Evolutionary conservation across 2,329 filamentous ascomycete species (phyloP), one percentile per base, ranked within the genome.

Genomic region (Penicillium sp.): DNA sequence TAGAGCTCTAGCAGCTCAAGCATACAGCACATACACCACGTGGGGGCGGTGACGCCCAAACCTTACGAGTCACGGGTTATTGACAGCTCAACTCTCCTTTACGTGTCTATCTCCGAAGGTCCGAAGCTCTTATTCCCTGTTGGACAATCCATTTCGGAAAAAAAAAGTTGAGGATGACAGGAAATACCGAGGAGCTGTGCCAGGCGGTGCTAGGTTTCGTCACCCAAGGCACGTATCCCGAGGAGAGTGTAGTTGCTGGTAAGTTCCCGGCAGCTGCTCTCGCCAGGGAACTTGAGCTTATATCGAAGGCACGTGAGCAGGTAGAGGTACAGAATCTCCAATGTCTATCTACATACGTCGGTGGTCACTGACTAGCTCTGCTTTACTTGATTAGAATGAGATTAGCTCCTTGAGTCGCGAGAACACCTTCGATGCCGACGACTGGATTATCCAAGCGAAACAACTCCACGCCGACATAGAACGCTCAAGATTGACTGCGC

Each of bases 371-470:
- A 54, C 56, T 53, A 37, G 55, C 17, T 3, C 31, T 41, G 4
- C 17, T 21, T 38, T 26, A 28, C n/a, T 33, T 29, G 15, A 37
- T 41, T 59, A 87, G 82, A 71, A 77, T 52, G 83, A 94, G 60
- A 85, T 97, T 51, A 84, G 83, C 56, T 69, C 74, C 21, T 80
- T 93, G 54, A 94, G 90, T 68, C 80, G 82, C 63, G 82, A 88
- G 57, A 85, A 83, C 17, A 85, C 84, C 49, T 80, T 83, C 34
- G 85, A 94, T 61, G 85, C 95, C 44, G 85, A 88, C 63, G 80
- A 83, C 45, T 97, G 91, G 91, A 87, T 94, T 49, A 73, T 77
- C 45, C 88, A 93, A 67, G 88, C 90, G 42, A 88, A 88, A 68
- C 81, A 84, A 45, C 79, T 96, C 7, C 88, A 95, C 66, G 80